Evolutionary conservation across 106 monocot genomes (phyloP), one percentile per base, ranked within the genome.

Genomic region (Apostasia shenzhenica): DNA sequence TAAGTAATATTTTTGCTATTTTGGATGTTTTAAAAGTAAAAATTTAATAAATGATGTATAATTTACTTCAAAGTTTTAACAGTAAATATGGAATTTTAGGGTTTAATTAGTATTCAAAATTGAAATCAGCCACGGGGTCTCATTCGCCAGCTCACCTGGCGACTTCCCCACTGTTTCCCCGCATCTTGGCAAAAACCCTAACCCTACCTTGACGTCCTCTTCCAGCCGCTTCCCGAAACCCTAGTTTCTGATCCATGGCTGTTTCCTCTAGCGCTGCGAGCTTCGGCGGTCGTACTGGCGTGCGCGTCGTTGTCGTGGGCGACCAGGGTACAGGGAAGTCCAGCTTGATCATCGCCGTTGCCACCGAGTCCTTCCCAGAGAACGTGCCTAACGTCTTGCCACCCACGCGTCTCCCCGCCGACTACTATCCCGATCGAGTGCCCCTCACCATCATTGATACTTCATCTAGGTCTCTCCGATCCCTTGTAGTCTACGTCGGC

Each of bases 391-490:
- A 57, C 37, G 78, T 92, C 54, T 53, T 92, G 47, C 92, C 92
- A 0, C 95, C 92, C 1, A 89, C 92, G 41, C 84, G 86, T 57
- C 87, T 92, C 70, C 86, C 95, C 59, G 81, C 82, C 14, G 95
- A 97, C 67, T 87, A 82, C 81, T 97, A 81, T 64, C 95, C 92
- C 41, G 95, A 97, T 72, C 83, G 89, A 57, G 89, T 97, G 9
- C 95, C 95, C 40, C 77, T 97, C 79, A 92, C 89, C 68, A 92
- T 97, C 78, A 83, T 97, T 64, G 95, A 92, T 69, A 97, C 92
- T 43, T 86, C 95, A 4, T 78, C 95, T 14, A 81, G 84, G 91
- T 63, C 11, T 46, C n/a, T 39, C 1, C 7, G 8, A 55, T 44
- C 66, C 13, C 42, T 42, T 55, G 8, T 26, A 26, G 26, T 26